Base-by-base conservation (phyloP, 78 protist genomes). In the Chrysochromulina tobinii region DNA sequence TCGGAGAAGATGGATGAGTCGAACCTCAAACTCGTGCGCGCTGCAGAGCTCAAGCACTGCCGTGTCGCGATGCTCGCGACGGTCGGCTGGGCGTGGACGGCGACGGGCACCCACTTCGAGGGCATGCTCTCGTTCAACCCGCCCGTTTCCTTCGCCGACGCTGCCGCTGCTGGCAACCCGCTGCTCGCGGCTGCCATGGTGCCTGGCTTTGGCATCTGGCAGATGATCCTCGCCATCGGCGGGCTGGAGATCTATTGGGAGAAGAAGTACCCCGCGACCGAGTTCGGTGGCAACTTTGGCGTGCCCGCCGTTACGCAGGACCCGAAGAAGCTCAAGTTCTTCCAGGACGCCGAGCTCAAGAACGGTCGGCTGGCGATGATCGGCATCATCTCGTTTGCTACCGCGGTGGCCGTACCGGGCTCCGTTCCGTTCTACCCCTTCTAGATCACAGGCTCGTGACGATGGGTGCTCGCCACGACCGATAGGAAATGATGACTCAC, bases 51-150 rank as follows among this genome's bases (percentile, higher is more conserved):
- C 38, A 69, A 69, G 79, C 79, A 69, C 79, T 23, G 79, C 79
- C 79, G 79, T 15, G 79, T 69, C 23, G 79, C 79, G 14, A 69
- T 69, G 79, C 79, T 69, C 3, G 79, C 79, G 14, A 69, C 38
- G 3, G 79, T 69, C 23, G 79, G 79, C 50, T 69, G 79, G 79
- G 27, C 50, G 53, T 69, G 79, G 79, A 69, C 79, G 3, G 79
- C 79, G 79, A 69, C 79, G 79, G 79, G 79, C 79, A 69, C 79
- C 53, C 79, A 69, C 79, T 69, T 69, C 79, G 79, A 69, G 79
- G 79, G 79, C n/a, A 69, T 69, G 79, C 38, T 69, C 51, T 69
- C 79, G 15, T 14, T 51, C 53, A n/a, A 27, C 51, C 50, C 5
- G 12, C 15, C 15, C 53, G 18, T 69, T 51, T 69, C 79, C 50